Evolutionary conservation across 1,139 yeast species (phyloP).

Genomic region (Candida pseudoviswanathii): DNA sequence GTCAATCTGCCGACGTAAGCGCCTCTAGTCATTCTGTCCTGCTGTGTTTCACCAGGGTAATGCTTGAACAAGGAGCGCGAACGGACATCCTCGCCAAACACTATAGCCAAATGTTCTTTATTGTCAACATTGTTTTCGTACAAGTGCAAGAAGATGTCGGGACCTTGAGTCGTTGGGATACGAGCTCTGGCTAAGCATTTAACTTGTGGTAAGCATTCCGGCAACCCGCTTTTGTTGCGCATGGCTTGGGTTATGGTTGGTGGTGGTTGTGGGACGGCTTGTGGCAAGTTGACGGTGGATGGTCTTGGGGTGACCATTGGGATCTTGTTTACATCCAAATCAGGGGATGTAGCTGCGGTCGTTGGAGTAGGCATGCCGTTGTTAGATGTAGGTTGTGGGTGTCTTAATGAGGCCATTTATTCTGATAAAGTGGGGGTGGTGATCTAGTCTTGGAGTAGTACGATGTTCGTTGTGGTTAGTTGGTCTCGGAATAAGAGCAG

Average conservation of each 20-base stretch:
- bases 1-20: constrained; percentile 88
- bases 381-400: constrained; percentile 7
- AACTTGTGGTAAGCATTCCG: constrained; percentile 60
- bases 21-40: constrained; percentile 94
- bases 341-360: constrained; percentile 7
- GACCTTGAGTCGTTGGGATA: constrained; percentile 90
- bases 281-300: constrained; percentile 9
- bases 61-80: constrained; percentile 69
- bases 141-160: constrained; percentile 88
- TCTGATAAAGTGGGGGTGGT: not conserved
- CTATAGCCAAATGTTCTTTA: constrained; percentile 96
- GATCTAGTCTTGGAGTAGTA: not conserved
- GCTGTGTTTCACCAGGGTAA: constrained; percentile 76
- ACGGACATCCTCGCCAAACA: constrained; percentile 89
- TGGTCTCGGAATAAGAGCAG: not conserved
- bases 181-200: constrained; percentile 89
- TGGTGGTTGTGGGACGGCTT: constrained; percentile 15
- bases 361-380: constrained; percentile 7
- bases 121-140: constrained; percentile 83
- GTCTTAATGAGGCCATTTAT: constrained; percentile 8
- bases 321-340: constrained; percentile 15
- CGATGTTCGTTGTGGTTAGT: not conserved
- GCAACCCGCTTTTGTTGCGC: constrained; percentile 24
- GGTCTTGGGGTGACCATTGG: constrained; percentile 19
- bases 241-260: constrained; percentile 17